Base-by-base conservation (phyloP, 495 filamentous ascomycete genomes). In the Rusavskia elegans region DNA sequence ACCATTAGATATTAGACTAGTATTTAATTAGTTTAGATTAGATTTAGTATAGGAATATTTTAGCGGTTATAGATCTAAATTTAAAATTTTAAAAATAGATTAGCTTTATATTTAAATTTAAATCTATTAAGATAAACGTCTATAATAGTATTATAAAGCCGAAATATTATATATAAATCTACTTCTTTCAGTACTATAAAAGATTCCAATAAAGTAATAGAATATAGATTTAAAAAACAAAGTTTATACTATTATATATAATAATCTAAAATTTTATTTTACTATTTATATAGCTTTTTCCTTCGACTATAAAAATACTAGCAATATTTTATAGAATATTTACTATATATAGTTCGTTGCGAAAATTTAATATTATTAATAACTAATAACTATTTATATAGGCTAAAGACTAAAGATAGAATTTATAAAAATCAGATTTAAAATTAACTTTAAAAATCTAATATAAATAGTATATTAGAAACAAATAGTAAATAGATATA, bases 51-150 rank as follows among this genome's bases (percentile, higher is more conserved):
- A 30, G 29, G 29, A 30, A 30, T 4, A 30, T 30, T 30, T 30
- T 8, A 8, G 8, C 29, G 29, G 29, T 30, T 30, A 30, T 30
- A 30, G 29, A 8, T 30, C 29, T 30, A 30, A 30, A 8, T 30
- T 30, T 30, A 40, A 40, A 4, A 40, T 40, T 16, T 11, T 40
- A 40, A 40, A 40, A 40, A 40, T 40, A 40, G 13, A 16, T 16
- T 40, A 40, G 19, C 13, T 40, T n/a, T 51, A 51, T 37, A 23
- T 51, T 53, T 48, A 41, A 50, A 27, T 51, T 40, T 4, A 40
- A 5, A n/a, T 4, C 3, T 40, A 40, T 16, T 5, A 40, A 40
- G 3, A 40, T n/a, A 3, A 40, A 40, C 19, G n/a, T n/a, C n/a
- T n/a, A n/a, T n/a, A n/a, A n/a, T n/a, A n/a, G n/a, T n/a, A n/a